phyloP scores from a whole-genome alignment of 2,329 filamentous ascomycete species.

The Conoideocrella luteorostrata region DNA sequence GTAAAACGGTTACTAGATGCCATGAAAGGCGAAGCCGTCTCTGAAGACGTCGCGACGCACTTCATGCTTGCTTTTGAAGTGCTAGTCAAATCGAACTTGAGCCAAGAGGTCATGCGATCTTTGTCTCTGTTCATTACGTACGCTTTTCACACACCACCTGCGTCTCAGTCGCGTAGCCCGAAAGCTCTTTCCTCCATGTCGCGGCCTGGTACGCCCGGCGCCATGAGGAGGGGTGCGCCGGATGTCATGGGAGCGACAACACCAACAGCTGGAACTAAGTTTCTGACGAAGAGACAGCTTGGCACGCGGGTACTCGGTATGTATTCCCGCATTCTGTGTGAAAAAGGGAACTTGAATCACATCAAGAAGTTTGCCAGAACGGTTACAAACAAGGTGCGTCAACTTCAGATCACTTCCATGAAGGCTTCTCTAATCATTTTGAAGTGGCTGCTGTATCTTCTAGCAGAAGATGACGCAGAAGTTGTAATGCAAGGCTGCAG shows the following conservation, averaged over 20 bases:
- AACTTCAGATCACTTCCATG: neutral
- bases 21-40: conserved; percentile 76
- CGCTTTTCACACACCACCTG: conserved; percentile 60
- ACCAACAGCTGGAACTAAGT: conserved; percentile 26
- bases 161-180: conserved; percentile 45
- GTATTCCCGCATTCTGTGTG: conserved; percentile 72
- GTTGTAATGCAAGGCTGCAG: conserved; percentile 75
- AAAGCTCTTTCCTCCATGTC: conserved; percentile 34
- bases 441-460: conserved; percentile 84
- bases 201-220: conserved; percentile 34
- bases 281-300: conserved; percentile 60
- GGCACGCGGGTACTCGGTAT: conserved; percentile 70
- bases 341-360: conserved; percentile 58
- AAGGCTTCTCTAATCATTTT: conserved; percentile 14
- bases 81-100: conserved; percentile 73
- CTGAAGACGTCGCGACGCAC: conserved; percentile 62
- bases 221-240: conserved; percentile 29
- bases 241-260: conserved; percentile 25
- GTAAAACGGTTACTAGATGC: conserved; percentile 86
- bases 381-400: conserved; percentile 80
- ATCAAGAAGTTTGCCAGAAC: conserved; percentile 88
- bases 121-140: conserved; percentile 91
- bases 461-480: conserved; percentile 79
- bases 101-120: conserved; percentile 77
- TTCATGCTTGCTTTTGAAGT: conserved; percentile 76